These are phyloP conservation scores for Penicillium sp. DNA, from an alignment of 2,329 filamentous ascomycete species.

Conservation along the genomic window DNA sequence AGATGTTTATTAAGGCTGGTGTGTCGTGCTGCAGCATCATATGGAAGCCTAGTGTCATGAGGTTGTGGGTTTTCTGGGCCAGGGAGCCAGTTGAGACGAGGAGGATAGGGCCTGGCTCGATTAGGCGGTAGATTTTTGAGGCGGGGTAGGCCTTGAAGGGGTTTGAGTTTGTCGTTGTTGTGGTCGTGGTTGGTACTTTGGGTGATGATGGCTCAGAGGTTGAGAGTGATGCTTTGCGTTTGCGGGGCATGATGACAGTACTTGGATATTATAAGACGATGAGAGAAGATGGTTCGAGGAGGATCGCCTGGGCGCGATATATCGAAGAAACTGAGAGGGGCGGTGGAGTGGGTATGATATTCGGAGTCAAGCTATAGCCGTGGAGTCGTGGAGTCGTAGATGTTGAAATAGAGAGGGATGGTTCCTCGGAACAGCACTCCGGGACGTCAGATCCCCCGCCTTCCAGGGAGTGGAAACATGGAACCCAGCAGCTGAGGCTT, in stretches of 20 bases:
- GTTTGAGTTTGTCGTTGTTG: background rate
- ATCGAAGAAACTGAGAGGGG: background rate
- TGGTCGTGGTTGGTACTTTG: background rate
- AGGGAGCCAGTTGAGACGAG: constrained; percentile 36
- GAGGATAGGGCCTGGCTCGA: constrained; percentile 38
- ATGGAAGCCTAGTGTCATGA: constrained; percentile 42
- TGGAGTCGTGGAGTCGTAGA: background rate
- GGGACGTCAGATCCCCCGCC: background rate
- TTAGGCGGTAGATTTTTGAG: constrained; percentile 32
- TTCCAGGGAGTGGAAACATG: background rate
- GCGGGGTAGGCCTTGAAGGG: constrained; percentile 10
- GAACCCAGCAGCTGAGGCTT: background rate
- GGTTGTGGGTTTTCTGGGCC: constrained; percentile 33
- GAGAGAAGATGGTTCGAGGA: background rate
- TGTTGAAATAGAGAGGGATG: background rate
- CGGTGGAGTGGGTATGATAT: background rate
- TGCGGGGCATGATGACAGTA: background rate
- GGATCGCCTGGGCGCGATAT: background rate
- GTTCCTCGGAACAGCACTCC: background rate
- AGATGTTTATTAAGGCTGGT: constrained; percentile 34
- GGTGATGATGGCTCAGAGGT: background rate
- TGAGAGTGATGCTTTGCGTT: background rate
- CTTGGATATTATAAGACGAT: background rate
- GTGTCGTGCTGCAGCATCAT: constrained; percentile 40
- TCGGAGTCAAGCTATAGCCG: background rate